Conservation (phyloP, 2,329 filamentous ascomycete species). For the Fonsecaea monophora region DNA sequence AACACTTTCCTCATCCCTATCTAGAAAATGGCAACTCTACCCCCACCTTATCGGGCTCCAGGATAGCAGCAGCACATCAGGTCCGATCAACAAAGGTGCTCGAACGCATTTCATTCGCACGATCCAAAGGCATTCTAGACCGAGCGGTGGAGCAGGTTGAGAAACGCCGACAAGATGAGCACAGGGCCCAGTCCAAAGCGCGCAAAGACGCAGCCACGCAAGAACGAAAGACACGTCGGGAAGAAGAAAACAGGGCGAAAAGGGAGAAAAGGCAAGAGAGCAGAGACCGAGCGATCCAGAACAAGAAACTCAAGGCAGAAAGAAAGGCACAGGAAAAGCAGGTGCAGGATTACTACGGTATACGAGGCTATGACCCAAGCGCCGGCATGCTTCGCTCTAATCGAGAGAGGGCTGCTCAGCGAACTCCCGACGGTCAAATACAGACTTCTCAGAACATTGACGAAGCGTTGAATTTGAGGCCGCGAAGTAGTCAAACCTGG, state of each 20-base stretch:
- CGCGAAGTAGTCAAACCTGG: slow-evolving; percentile 24
- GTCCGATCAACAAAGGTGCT: neutral
- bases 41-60: neutral
- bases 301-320: slow-evolving; percentile 25
- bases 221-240: slow-evolving; percentile 18
- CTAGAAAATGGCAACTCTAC: neutral
- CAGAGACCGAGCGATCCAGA: slow-evolving; percentile 16
- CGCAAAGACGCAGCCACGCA: slow-evolving; percentile 9
- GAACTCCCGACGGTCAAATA: neutral
- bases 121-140: slow-evolving; percentile 9
- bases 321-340: slow-evolving; percentile 43
- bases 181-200: slow-evolving; percentile 4
- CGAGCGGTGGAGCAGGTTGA: slow-evolving; percentile 1
- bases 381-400: slow-evolving; percentile 31
- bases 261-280: slow-evolving; percentile 19
- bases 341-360: slow-evolving; percentile 40
- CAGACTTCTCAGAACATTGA: neutral
- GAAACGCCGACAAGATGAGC: neutral
- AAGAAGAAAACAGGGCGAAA: slow-evolving; percentile 9
- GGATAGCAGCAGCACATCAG: neutral
- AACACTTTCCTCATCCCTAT: neutral
- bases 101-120: slow-evolving; percentile 6
- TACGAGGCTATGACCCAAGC: slow-evolving; percentile 35
- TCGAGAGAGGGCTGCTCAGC: neutral
- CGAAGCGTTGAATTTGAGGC: neutral